Conservation (phyloP, 73 alveolate genomes). For the Urostyla sp. region DNA sequence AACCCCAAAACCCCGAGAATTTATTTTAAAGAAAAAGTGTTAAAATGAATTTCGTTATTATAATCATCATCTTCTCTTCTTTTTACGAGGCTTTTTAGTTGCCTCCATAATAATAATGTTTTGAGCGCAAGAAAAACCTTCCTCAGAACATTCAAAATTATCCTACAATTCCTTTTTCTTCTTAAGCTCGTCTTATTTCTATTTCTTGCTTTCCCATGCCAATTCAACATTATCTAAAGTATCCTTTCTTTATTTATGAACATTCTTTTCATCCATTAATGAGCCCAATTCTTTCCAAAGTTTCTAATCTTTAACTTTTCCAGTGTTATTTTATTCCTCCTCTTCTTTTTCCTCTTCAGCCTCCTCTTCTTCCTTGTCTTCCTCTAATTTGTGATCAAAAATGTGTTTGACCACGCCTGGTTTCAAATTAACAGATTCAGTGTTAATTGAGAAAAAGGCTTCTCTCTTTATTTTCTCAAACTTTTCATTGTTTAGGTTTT, state of each 20-base stretch:
- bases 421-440: background rate
- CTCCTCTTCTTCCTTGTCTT: background rate
- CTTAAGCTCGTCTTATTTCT: constrained; percentile 8
- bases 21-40: too few relatives aligned
- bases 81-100: constrained; percentile 34
- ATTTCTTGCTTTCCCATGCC: too few relatives aligned
- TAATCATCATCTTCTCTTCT: constrained; percentile 19
- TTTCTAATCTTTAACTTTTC: background rate
- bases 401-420: constrained; percentile 38
- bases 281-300: constrained; percentile 62
- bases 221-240: constrained; percentile 4
- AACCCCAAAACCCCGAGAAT: background rate
- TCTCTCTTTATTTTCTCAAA: constrained; percentile 55
- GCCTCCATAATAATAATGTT: background rate
- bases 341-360: constrained; percentile 42
- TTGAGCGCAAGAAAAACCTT: constrained; percentile 8
- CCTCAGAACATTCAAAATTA: constrained; percentile 39
- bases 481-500: constrained; percentile 35
- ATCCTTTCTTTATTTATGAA: constrained; percentile 18
- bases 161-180: background rate
- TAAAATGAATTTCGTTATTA: background rate
- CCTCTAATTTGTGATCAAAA: constrained; percentile 24
- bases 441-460: constrained; percentile 30
- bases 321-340: constrained; percentile 2
- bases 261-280: background rate